phyloP scores from a whole-genome alignment of 169 alveolate species.

The Nephromyces sp. region DNA sequence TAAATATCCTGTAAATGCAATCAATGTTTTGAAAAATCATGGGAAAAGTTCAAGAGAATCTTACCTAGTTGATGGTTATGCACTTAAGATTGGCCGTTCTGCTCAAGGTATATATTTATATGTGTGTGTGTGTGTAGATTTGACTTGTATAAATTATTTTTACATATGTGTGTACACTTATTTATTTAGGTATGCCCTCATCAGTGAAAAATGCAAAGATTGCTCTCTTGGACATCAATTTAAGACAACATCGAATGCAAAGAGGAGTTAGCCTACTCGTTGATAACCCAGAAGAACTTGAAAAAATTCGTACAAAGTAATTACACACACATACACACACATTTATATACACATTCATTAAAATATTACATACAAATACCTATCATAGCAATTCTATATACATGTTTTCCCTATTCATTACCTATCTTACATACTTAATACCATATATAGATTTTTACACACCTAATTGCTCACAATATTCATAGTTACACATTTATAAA shows the following conservation, averaged over 20 bases:
- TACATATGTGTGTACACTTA: neutral
- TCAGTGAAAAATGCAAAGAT: slow-evolving; percentile 84
- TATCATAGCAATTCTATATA: no score
- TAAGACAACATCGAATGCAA: slow-evolving; percentile 84
- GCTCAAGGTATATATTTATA: slow-evolving; percentile 21
- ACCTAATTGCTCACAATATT: no score
- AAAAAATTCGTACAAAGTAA: slow-evolving; percentile 77
- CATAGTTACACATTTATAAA: no score
- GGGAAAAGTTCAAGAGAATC: slow-evolving; percentile 90
- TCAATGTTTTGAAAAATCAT: slow-evolving; percentile 87
- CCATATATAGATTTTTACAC: no score
- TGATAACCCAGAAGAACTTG: slow-evolving; percentile 91
- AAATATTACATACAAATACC: no score
- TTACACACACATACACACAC: neutral
- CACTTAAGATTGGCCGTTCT: slow-evolving; percentile 23
- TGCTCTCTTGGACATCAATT: slow-evolving; percentile 93
- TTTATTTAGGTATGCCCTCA: slow-evolving; percentile 82
- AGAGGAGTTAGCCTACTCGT: slow-evolving; percentile 73
- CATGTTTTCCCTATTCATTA: no score
- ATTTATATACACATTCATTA: neutral
- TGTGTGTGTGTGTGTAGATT: slow-evolving; percentile 6
- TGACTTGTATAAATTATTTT: neutral
- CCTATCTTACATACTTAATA: no score
- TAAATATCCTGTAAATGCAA: slow-evolving; percentile 88
- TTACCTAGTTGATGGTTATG: slow-evolving; percentile 37